These are phyloP conservation scores for Botrytis cinerea DNA, from an alignment of 2,329 filamentous ascomycete genomes.

Conservation along the genomic window DNA sequence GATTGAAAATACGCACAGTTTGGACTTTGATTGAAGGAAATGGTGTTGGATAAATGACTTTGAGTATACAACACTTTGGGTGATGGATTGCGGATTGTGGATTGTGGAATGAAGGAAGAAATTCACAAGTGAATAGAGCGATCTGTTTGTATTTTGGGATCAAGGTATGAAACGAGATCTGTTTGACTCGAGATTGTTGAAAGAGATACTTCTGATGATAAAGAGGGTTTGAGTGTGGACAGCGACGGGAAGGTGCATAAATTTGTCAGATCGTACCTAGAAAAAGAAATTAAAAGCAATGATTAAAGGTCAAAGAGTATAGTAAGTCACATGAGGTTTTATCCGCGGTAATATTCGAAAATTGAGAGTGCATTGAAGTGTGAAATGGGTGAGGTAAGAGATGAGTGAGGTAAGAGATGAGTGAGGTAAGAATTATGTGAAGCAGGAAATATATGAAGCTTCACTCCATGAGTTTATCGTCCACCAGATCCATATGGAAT, in stretches of 20 bases:
- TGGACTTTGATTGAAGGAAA: not conserved
- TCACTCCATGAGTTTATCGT: too few relatives aligned
- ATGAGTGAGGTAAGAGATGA: not conserved
- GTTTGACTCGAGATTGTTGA: not conserved
- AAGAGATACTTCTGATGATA: not conserved
- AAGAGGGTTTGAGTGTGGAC: not conserved
- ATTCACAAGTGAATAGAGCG: not conserved
- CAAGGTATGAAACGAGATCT: not conserved
- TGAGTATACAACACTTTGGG: not conserved
- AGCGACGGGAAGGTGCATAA: not conserved
- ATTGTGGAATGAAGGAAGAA: not conserved
- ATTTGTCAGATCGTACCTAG: not conserved
- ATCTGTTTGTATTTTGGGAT: not conserved
- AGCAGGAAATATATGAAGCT: not conserved
- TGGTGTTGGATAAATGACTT: not conserved
- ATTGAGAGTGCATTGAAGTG: not conserved
- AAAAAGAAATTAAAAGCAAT: not conserved
- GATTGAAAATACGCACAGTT: not conserved
- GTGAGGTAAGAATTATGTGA: too few relatives aligned
- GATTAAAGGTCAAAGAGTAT: not conserved
- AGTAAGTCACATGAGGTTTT: not conserved
- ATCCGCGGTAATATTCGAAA: not conserved
- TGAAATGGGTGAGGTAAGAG: not conserved
- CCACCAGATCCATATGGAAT: not conserved
- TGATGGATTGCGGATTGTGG: not conserved